Percentiles rank a stretch among this genome's conserved stretches.
Conservation (phyloP, 257 asterid species). For the Scutellaria barbata region DNA sequence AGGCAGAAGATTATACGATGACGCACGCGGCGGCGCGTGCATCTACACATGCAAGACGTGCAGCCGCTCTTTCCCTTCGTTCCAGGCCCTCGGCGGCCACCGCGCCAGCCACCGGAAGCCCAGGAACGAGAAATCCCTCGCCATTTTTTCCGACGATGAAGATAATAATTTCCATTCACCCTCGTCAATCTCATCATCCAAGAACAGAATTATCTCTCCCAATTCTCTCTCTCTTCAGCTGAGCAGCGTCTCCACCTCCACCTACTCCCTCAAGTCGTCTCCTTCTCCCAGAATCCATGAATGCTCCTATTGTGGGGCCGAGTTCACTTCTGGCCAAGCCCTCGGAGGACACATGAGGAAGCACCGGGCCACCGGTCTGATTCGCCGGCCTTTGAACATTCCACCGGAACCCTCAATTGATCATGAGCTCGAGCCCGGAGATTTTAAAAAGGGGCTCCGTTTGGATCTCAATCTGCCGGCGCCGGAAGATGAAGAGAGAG, state of each 20-base stretch:
- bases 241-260: constrained; percentile 43
- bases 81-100: constrained; percentile 83
- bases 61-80: constrained; percentile 55
- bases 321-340: constrained; percentile 72
- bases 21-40: constrained; percentile 27
- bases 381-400: constrained; percentile 25
- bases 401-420: constrained; percentile 27
- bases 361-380: constrained; percentile 48
- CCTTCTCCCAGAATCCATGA: constrained; percentile 54
- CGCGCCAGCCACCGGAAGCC: constrained; percentile 73
- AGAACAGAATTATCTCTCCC: too few species aligned
- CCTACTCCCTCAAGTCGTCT: constrained; percentile 39
- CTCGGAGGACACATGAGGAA: constrained; percentile 79
- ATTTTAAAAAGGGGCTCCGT: constrained; percentile 41
- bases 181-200: constrained; percentile 18
- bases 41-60: constrained; percentile 75
- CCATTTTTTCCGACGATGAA: constrained; percentile 45
- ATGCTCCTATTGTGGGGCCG: constrained; percentile 68
- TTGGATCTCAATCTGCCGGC: constrained; percentile 85
- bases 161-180: constrained; percentile 42
- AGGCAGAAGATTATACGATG: constrained; percentile 27
- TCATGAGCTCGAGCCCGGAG: constrained; percentile 30
- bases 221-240: constrained; percentile 55
- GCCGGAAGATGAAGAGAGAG: constrained; percentile 40
- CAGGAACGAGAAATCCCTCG: constrained; percentile 38